Base-by-base conservation (phyloP, 768 basidiomycete species). In the Tricholoma bakamatsutake region DNA sequence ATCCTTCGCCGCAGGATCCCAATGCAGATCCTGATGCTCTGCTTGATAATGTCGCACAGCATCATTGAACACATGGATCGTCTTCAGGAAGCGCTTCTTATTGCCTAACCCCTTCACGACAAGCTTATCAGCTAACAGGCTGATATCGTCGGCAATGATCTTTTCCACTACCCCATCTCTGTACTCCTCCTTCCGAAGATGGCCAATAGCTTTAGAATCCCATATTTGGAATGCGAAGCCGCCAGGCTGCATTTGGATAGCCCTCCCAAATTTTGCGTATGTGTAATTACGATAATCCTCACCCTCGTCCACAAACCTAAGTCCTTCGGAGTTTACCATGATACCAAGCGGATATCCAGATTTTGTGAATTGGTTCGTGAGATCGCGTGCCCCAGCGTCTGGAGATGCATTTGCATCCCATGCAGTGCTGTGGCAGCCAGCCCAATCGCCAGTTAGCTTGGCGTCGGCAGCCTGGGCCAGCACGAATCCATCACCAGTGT, bases 261-360 rank as follows among this genome's bases (percentile, higher is more conserved):
- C 80, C 27, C 73, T 73, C 9, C 85, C 85, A 59, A 83, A 87
- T 65, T 80, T 82, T 17, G 87, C 85, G 61, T 88, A 88, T 1
- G 85, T 88, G 61, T 82, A 87, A 65, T 85, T 88, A 46, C 87
- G 76, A 64, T 81, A 87, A 68, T 88, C 85, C 64, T 78, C 79
- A 35, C 85, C 86, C 66, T 88, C 87, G 58, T 88, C 84, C 6
- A 87, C 85, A 59, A 88, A 88, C 13, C 86, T 75, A 51, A 67
- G 59, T 4, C 87, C 87, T 1, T 67, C 57, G 0, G 73, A 62
- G 61, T 87, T 88, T 24, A 86, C 67, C 85, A 86, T 87, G 57
- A 88, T 74, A 1, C 86, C 85, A 9, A 87, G 71, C 2, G 87
- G 85, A 62, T 88, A 87, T 1, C 87, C 84, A 9, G 85, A 87